Evolutionary conservation across 2,329 filamentous ascomycete species (phyloP).

Genomic region (Talaromyces pinophilus): DNA sequence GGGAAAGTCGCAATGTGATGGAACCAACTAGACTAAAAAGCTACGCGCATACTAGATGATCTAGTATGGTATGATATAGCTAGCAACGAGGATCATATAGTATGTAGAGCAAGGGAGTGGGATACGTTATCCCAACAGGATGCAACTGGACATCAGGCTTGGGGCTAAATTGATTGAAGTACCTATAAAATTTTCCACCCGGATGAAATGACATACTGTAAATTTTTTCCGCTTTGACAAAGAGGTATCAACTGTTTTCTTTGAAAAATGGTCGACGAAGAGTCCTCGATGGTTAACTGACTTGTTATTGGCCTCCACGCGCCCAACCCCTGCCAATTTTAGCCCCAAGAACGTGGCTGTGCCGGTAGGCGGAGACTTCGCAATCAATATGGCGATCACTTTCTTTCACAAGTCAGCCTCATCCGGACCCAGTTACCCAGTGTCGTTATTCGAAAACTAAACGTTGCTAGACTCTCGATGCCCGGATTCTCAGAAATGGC

Average conservation of each 20-base stretch:
- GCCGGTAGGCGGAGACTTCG: background rate
- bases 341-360: constrained; percentile 1
- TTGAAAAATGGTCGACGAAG: background rate
- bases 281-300: background rate
- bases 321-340: background rate
- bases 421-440: background rate
- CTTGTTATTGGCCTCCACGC: background rate
- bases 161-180: background rate
- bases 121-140: background rate
- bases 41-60: no score
- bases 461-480: background rate
- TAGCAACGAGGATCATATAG: no score
- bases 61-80: no score
- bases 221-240: background rate
- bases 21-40: no score
- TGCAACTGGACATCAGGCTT: background rate
- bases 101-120: no score
- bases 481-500: background rate
- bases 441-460: background rate
- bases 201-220: background rate
- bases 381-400: no score
- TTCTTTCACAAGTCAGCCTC: background rate
- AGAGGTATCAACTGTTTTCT: background rate
- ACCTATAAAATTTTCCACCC: background rate
- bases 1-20: background rate